Base-by-base conservation (phyloP, 306 rosid species). In the Rosa chinensis region DNA sequence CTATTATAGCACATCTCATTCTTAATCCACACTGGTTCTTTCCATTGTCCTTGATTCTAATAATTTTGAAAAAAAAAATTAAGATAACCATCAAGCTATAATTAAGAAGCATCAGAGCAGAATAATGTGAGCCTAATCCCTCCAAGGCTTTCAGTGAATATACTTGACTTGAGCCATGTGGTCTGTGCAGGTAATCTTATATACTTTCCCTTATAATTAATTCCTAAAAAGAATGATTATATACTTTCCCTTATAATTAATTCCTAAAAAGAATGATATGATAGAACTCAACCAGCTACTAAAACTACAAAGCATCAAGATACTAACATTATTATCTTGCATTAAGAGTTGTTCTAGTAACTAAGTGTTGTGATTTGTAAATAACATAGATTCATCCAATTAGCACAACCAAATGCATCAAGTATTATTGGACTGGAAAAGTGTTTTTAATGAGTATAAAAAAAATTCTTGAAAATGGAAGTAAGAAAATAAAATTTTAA, bases 401-500 rank as follows among this genome's bases (percentile, higher is more conserved):
- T 25, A 13, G 21, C 42, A 35, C 14, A 25, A 48, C n/a, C 43
- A 47, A 48, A 6, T 71, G 43, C 43, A 70, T 45, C 6, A 70
- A 44, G 9, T 16, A 5, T 6, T n/a, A 71, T 23, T 25, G 55
- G 35, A 17, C 21, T 18, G 35, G 11, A 70, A 44, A 18, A 9
- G 6, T 70, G 25, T 23, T 11, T 73, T 9, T 73, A 6, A 72
- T 72, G 20, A 49, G 63, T 20, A 42, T 72, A 50, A 4, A 72
- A 48, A 50, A 32, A 56, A 11, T 1, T 42, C 10, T 25, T 13
- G 25, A 25, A 32, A 70, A 18, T 21, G 55, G 21, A 62, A 80
- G 72, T 44, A 42, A 72, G 79, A 72, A 21, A 25, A 64, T 56
- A 73, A 75, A 43, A 56, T 2, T 39, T 10, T 7, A 62, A 42